These are phyloP conservation scores for Arachis hypogaea DNA, from an alignment of 306 rosid genomes.

Conservation along the genomic window DNA sequence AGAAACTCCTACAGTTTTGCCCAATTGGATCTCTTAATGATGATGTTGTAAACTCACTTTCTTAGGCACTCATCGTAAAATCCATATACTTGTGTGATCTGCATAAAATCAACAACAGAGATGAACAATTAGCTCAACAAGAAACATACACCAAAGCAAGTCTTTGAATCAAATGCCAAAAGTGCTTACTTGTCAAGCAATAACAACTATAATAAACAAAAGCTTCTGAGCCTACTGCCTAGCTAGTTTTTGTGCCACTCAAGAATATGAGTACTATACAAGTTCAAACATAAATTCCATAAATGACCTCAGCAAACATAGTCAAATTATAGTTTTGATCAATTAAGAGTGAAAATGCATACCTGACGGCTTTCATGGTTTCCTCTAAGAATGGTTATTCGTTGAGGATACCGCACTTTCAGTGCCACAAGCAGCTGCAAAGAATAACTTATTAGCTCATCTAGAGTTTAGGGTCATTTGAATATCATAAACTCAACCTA, in stretches of 20 bases:
- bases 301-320: conserved; percentile 23
- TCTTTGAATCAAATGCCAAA: conserved; percentile 22
- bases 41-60: conserved; percentile 70
- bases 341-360: conserved; percentile 33
- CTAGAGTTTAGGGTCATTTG: background rate
- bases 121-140: conserved; percentile 42
- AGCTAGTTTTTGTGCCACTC: conserved; percentile 2
- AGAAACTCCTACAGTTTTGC: conserved; percentile 20
- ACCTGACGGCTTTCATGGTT: conserved; percentile 99
- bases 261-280: conserved; percentile 1
- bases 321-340: conserved; percentile 24
- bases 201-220: conserved; percentile 10
- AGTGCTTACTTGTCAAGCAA: background rate
- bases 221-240: conserved; percentile 2
- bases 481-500: background rate
- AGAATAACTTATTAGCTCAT: conserved; percentile 42
- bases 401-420: conserved; percentile 93
- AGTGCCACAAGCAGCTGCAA: conserved; percentile 92
- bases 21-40: conserved; percentile 34
- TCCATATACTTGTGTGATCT: conserved; percentile 97
- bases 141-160: conserved; percentile 21
- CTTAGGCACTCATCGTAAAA: conserved; percentile 94
- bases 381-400: conserved; percentile 98
- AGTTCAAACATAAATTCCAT: conserved; percentile 33
- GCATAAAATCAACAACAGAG: conserved; percentile 37